Evolutionary conservation across 2,329 filamentous ascomycete genomes (phyloP).

Genomic region (Aspergillus quadricinctus): DNA sequence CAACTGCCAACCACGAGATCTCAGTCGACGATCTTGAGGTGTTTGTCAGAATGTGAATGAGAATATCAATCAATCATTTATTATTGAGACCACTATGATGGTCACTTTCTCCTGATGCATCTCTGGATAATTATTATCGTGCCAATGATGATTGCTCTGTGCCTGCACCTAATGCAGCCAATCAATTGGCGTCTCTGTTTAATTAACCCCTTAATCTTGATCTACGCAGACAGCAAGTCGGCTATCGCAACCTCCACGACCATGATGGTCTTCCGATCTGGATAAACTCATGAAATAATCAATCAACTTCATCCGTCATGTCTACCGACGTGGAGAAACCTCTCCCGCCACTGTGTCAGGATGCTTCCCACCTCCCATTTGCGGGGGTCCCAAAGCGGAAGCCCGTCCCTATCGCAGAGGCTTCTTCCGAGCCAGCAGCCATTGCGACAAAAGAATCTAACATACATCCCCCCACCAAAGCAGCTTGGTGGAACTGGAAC

Average conservation of each 20-base stretch:
- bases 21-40: not conserved
- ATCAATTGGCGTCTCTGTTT: not conserved
- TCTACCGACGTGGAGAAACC: not conserved
- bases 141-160: not conserved
- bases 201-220: not conserved
- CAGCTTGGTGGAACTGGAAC: constrained; percentile 7
- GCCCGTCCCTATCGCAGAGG: not conserved
- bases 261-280: not conserved
- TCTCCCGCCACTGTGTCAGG: not conserved
- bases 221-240: not conserved
- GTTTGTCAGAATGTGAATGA: too few relatives aligned
- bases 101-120: not conserved
- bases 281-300: not conserved
- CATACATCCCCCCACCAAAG: not conserved
- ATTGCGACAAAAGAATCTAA: not conserved
- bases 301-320: not conserved
- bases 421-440: not conserved
- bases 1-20: not conserved
- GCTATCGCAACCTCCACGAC: not conserved
- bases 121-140: too few relatives aligned
- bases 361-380: not conserved
- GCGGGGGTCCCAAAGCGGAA: constrained; percentile 1
- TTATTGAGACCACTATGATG: not conserved
- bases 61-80: not conserved
- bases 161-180: not conserved